phyloP scores from a whole-genome alignment of 495 filamentous ascomycete species.

The Xylaria longipes region DNA sequence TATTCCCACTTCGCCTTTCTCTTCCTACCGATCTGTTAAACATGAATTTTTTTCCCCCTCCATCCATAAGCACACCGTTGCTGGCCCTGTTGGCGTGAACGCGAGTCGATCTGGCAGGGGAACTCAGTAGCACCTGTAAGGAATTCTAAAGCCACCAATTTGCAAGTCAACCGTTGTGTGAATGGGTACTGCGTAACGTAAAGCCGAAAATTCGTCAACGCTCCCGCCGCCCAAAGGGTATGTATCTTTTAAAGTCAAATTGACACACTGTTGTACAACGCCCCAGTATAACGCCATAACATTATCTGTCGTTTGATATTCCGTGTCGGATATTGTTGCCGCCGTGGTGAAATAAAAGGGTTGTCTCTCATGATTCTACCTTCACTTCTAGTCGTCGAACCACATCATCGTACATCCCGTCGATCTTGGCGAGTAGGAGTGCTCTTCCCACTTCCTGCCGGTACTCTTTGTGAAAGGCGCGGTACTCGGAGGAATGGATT shows the following conservation, averaged over 20 bases:
- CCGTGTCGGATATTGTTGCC: neutral
- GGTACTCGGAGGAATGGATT: slow-evolving; percentile 27
- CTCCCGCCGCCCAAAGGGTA: slow-evolving; percentile 11
- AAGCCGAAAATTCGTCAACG: slow-evolving; percentile 2
- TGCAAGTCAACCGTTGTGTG: neutral
- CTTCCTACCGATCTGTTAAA: neutral
- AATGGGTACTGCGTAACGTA: slow-evolving; percentile 5
- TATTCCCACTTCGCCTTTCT: neutral
- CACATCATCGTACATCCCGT: slow-evolving; percentile 29
- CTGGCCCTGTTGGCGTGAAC: slow-evolving; percentile 12
- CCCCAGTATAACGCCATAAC: slow-evolving; percentile 19
- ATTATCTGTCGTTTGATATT: slow-evolving; percentile 7
- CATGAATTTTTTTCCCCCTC: slow-evolving; percentile 9
- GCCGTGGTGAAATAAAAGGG: neutral
- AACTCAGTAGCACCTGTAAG: neutral
- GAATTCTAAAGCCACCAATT: slow-evolving; percentile 9
- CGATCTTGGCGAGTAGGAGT: slow-evolving; percentile 28
- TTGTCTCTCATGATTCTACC: slow-evolving; percentile 18
- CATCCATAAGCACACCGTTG: neutral
- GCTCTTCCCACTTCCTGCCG: slow-evolving; percentile 28
- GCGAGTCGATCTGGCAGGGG: neutral
- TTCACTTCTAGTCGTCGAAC: slow-evolving; percentile 28
- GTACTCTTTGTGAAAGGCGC: slow-evolving; percentile 29
- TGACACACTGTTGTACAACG: slow-evolving; percentile 25
- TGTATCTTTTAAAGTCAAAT: slow-evolving; percentile 9